These are phyloP conservation scores for Coemansia sp. DNA, from an alignment of 192 early-diverging fungal species.

Conservation along the genomic window DNA sequence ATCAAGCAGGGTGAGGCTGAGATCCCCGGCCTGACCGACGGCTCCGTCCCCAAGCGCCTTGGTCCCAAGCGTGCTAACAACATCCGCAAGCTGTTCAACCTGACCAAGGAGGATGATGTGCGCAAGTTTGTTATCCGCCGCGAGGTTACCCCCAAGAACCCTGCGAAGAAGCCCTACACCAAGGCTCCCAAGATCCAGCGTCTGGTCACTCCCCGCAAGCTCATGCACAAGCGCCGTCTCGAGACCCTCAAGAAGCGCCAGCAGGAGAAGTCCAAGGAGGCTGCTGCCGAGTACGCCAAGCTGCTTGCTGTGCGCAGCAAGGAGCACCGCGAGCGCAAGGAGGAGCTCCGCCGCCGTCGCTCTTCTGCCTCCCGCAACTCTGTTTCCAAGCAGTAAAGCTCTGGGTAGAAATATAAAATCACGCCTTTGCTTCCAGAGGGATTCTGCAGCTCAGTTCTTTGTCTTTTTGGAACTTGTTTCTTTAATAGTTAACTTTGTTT, in stretches of 20 bases:
- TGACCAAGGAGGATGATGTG: slow-evolving; percentile 98
- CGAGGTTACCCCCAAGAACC: slow-evolving; percentile 81
- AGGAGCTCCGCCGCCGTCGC: slow-evolving; percentile 54
- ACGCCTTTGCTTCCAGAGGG: slow-evolving; percentile 11
- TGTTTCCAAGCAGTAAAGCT: slow-evolving; percentile 52
- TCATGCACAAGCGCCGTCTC: slow-evolving; percentile 93
- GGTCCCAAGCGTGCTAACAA: slow-evolving; percentile 98
- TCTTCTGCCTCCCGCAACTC: slow-evolving; percentile 53
- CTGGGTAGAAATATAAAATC: slow-evolving; percentile 27
- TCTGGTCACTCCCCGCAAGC: slow-evolving; percentile 92
- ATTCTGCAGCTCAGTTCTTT: slow-evolving; percentile 5
- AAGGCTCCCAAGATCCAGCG: slow-evolving; percentile 97
- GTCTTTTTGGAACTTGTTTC: slow-evolving; percentile 5
- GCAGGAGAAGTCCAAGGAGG: slow-evolving; percentile 71
- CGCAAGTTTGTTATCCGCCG: slow-evolving; percentile 99
- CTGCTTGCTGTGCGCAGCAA: slow-evolving; percentile 89
- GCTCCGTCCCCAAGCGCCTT: slow-evolving; percentile 90
- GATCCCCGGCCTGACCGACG: slow-evolving; percentile 94
- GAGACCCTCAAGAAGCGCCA: slow-evolving; percentile 83
- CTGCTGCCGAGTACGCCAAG: slow-evolving; percentile 70
- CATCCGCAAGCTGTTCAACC: slow-evolving; percentile 99
- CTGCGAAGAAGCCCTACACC: slow-evolving; percentile 89
- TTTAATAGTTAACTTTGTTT: too few species aligned
- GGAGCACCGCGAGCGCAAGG: slow-evolving; percentile 92
- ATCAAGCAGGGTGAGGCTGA: slow-evolving; percentile 97